Base-by-base conservation (phyloP, 78 protist species). In the Speleostelium caveatum region DNA sequence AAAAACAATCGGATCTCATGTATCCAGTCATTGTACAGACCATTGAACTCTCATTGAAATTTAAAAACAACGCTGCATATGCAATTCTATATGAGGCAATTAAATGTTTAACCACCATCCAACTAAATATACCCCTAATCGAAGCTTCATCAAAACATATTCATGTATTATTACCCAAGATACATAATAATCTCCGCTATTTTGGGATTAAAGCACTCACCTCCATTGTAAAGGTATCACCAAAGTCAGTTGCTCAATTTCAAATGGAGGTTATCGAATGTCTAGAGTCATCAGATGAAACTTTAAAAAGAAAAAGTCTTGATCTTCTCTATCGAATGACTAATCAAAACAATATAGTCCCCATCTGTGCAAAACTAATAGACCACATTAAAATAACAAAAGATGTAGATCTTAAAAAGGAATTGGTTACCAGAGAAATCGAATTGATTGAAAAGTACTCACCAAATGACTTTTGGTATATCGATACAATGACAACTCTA, bases 211-310 rank as follows among this genome's bases (percentile, higher is more conserved):
- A 93, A 51, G 67, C 79, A 35, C 42, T 89, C 12, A 53, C 87
- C 3, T 72, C 80, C 0, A 77, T 89, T 1, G 94, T 89, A 2
- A 76, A 67, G 75, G 85, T 92, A 26, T 58, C 95, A n/a, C 98
- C 97, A 17, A 66, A 56, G 80, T 68, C 75, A 30, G 98, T 98
- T 12, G 56, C 59, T 1, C 86, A 62, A 22, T 97, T 97, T 77
- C 98, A 97, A 85, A 19, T 94, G 65, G 89, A 83, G 12, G 98
- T 98, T 36, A 89, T 98, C 32, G 98, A 96, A 28, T 96, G 97
- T 68, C 86, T 98, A 12, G 99, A 98, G 36, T 96, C 95, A 51
- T 45, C 41, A 19, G 99, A 96, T 80, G 96, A 86, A 38, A 92
- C 97, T 8, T 59, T 97, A 19, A 73, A 86, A 61, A 17, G 96